phyloP scores from a whole-genome alignment of 371 early-diverging fungal genomes.

The Mortierella sp. region DNA sequence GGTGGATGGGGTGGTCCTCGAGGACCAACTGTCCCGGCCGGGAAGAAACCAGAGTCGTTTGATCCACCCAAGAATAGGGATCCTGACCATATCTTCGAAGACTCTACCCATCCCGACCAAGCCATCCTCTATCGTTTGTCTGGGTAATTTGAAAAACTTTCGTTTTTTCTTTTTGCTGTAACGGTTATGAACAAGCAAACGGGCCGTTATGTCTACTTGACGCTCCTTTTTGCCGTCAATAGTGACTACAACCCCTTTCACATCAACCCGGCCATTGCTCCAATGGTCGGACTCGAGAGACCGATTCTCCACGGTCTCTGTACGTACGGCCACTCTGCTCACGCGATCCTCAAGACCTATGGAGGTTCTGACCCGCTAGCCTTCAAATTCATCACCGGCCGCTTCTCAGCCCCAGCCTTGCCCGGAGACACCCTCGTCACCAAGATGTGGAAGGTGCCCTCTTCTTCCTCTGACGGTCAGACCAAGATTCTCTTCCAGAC shows the following conservation, averaged over 20 bases:
- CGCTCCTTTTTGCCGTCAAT: neutral
- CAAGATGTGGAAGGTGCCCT: constrained; percentile 68
- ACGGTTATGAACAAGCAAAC: neutral
- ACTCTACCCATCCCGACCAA: constrained; percentile 64
- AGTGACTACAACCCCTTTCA: constrained; percentile 81
- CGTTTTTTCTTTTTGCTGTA: neutral
- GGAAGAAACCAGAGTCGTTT: constrained; percentile 32
- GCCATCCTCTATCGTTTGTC: constrained; percentile 78
- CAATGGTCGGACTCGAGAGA: constrained; percentile 69
- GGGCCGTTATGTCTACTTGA: neutral
- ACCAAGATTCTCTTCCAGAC: constrained; percentile 65
- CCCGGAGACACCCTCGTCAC: constrained; percentile 76
- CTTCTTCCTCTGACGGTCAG: constrained; percentile 23
- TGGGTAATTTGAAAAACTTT: constrained; percentile 53
- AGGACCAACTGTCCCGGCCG: constrained; percentile 41
- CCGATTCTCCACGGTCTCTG: constrained; percentile 80
- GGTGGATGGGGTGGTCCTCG: constrained; percentile 71
- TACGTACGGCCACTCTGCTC: constrained; percentile 69
- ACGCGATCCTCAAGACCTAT: constrained; percentile 67
- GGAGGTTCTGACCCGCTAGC: constrained; percentile 65
- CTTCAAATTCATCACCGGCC: constrained; percentile 70
- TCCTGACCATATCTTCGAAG: constrained; percentile 64
- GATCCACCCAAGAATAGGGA: constrained; percentile 58
- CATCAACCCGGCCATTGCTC: constrained; percentile 68
- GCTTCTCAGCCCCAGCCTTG: constrained; percentile 77